Conservation (phyloP, 78 protist species). For the Neovahlkampfia damariscottae region DNA sequence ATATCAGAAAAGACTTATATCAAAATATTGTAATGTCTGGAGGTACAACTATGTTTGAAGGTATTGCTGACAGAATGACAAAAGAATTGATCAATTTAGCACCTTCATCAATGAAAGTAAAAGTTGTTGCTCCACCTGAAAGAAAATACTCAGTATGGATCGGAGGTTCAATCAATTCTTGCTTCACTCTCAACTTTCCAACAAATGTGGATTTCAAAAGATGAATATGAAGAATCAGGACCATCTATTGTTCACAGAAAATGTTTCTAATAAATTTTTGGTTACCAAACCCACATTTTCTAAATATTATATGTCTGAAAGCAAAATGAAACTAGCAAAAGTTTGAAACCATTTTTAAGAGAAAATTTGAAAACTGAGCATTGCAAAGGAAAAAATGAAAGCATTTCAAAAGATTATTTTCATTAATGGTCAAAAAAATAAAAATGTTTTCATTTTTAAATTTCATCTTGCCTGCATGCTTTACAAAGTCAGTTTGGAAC, state of each 20-base stretch:
- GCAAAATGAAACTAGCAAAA: no score
- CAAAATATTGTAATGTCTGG: conserved; percentile 34
- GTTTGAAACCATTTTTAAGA: no score
- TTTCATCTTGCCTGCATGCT: no score
- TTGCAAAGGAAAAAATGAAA: no score
- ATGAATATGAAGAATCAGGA: conserved; percentile 55
- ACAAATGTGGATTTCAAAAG: conserved; percentile 31
- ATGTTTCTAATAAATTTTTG: no score
- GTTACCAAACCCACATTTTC: no score
- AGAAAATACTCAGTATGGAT: conserved; percentile 91
- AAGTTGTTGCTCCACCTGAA: conserved; percentile 82
- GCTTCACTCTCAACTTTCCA: conserved; percentile 70
- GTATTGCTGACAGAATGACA: conserved; percentile 8
- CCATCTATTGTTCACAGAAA: conserved; percentile 46
- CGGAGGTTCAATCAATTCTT: conserved; percentile 92
- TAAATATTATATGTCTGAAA: no score
- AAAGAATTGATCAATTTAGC: conserved; percentile 65
- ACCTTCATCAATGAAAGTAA: conserved; percentile 72
- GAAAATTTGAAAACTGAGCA: no score
- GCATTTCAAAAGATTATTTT: no score
- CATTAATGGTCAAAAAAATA: no score
- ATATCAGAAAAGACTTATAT: conserved; percentile 34
- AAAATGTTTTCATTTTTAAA: no score
- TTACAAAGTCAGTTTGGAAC: no score
- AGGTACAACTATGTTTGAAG: conserved; percentile 16